A percentile compares a stretch with the other conserved stretches of the same genome.
Evolutionary conservation across 768 basidiomycete genomes (phyloP).

Genomic region (Lentinula edodes): DNA sequence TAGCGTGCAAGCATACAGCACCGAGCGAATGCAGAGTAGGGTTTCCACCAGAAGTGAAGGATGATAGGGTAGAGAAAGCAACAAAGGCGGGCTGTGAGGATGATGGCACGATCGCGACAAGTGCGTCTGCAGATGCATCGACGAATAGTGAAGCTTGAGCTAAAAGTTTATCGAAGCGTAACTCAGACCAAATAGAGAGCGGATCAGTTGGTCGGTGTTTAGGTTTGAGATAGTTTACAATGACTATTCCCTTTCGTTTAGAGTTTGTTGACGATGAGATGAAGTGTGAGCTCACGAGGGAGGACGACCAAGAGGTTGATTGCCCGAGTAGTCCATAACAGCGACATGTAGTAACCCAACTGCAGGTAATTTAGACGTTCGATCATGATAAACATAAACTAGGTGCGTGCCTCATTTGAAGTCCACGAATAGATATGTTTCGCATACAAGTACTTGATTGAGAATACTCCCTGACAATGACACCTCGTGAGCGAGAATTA

Average conservation of each 20-base stretch:
- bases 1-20: constrained; percentile 60
- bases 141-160: constrained; percentile 59
- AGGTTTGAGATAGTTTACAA: constrained; percentile 59
- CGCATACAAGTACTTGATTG: constrained; percentile 75
- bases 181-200: constrained; percentile 45
- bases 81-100: constrained; percentile 52
- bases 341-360: constrained; percentile 73
- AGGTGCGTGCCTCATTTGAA: constrained; percentile 40
- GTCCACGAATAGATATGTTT: constrained; percentile 68
- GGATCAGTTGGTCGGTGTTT: constrained; percentile 25
- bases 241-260: constrained; percentile 29
- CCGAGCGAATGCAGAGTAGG: constrained; percentile 68
- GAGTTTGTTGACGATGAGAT: neutral
- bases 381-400: neutral
- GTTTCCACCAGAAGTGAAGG: constrained; percentile 62
- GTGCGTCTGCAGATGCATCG: constrained; percentile 58
- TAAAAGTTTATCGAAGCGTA: constrained; percentile 65
- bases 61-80: constrained; percentile 54
- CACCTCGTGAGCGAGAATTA: neutral
- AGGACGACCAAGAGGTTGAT: constrained; percentile 61
- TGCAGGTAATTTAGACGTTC: constrained; percentile 17
- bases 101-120: constrained; percentile 49
- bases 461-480: constrained; percentile 52
- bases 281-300: constrained; percentile 44
- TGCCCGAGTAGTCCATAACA: constrained; percentile 60